Percentiles rank a stretch among this genome's conserved stretches.
phyloP scores from a whole-genome alignment of 2,329 filamentous ascomycete species.

The Anthostomella pinea region DNA sequence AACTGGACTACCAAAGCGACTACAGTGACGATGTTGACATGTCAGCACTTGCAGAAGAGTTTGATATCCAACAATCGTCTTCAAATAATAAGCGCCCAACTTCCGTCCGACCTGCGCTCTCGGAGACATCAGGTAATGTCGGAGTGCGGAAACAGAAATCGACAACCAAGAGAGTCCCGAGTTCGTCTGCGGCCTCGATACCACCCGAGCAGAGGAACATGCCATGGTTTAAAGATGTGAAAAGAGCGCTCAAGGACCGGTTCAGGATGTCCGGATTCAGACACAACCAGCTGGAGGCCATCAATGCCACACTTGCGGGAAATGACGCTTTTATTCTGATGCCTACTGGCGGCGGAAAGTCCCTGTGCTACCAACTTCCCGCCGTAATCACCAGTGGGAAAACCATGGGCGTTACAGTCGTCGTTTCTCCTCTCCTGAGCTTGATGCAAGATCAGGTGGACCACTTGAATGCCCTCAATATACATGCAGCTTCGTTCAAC shows the following conservation, averaged over 20 bases:
- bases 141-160: conserved; percentile 32
- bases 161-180: conserved; percentile 31
- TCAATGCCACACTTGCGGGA: conserved; percentile 85
- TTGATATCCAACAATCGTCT: conserved; percentile 42
- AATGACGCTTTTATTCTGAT: conserved; percentile 94
- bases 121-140: conserved; percentile 49
- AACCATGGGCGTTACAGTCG: conserved; percentile 83
- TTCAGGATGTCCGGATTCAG: conserved; percentile 88
- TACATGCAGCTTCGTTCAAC: conserved; percentile 80
- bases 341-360: conserved; percentile 97
- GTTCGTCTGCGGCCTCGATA: conserved; percentile 35
- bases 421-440: conserved; percentile 91
- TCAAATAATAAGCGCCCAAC: conserved; percentile 20
- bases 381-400: conserved; percentile 78
- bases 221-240: conserved; percentile 85
- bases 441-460: conserved; percentile 96
- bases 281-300: conserved; percentile 88
- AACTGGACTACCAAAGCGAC: conserved; percentile 36
- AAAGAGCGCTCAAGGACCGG: conserved; percentile 71
- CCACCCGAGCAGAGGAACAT: conserved; percentile 58
- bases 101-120: conserved; percentile 38
- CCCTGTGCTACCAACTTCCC: conserved; percentile 92
- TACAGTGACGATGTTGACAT: conserved; percentile 52
- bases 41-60: conserved; percentile 50
- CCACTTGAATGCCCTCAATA: conserved; percentile 70